Evolutionary conservation across 352 stramenopile species (phyloP).

Genomic region (Phytophthora sp.): DNA sequence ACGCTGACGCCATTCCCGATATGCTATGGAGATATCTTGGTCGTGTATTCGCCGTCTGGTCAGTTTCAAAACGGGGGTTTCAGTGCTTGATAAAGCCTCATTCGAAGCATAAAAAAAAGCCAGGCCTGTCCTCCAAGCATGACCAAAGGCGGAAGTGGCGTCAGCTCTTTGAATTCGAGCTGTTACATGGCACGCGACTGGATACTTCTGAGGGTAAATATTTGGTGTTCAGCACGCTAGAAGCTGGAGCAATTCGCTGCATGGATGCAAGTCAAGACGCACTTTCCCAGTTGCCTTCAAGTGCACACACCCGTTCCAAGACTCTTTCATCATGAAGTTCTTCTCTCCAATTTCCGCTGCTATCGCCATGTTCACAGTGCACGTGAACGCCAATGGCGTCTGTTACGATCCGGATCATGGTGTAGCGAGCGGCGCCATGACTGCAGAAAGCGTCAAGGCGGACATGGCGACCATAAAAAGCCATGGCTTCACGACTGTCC

Average conservation of each 20-base stretch:
- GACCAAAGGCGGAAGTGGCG: slow-evolving; percentile 15
- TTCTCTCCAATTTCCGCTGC: slow-evolving; percentile 29
- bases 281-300: slow-evolving; percentile 33
- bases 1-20: not conserved
- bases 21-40: not conserved
- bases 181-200: slow-evolving; percentile 34
- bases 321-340: slow-evolving; percentile 42
- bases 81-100: slow-evolving; percentile 8
- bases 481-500: slow-evolving; percentile 60
- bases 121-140: slow-evolving; percentile 1
- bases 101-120: slow-evolving; percentile 13
- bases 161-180: slow-evolving; percentile 19
- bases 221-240: slow-evolving; percentile 6
- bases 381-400: slow-evolving; percentile 56
- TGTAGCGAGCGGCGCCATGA: slow-evolving; percentile 18
- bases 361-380: slow-evolving; percentile 28
- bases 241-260: slow-evolving; percentile 8
- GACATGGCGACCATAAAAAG: slow-evolving; percentile 59
- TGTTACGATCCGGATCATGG: slow-evolving; percentile 71
- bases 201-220: slow-evolving; percentile 22
- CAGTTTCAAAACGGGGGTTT: slow-evolving; percentile 26
- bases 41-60: slow-evolving; percentile 14
- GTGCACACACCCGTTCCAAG: slow-evolving; percentile 1
- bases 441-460: slow-evolving; percentile 31
- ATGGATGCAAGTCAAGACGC: slow-evolving; percentile 10